Evolutionary conservation across 208 protist genomes (phyloP), one percentile per base, ranked within the genome.

Genomic region (Lotmaria passim): DNA sequence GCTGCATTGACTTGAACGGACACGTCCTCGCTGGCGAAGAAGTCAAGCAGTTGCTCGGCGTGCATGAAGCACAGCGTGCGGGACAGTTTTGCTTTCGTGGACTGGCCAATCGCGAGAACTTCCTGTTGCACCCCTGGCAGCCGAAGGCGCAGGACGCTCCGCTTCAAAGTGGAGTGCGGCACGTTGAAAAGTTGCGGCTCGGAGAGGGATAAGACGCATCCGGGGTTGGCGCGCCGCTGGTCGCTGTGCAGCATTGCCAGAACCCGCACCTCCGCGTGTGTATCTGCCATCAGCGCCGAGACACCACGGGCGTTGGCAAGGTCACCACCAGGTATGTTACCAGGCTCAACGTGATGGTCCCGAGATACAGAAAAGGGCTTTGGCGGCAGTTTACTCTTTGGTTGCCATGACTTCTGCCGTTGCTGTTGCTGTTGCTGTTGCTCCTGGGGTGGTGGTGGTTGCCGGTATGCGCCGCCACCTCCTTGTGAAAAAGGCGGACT

Each of bases 21-120:
- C 2, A 55, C 26, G 23, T 28, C 10, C 19, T 7, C 36, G 47
- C 61, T 76, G 28, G 73, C 81, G 60, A 81, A 88, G 69, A 91
- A 75, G 62, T 93, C 82, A n/a, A 95, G 81, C 12, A 95, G 82
- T 21, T 63, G 33, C 21, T 66, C 57, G 7, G 86, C 90, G 66
- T 95, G 90, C 86, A 93, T 90, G 70, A 71, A 91, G 64, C 87
- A 95, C 7, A 95, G 71, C 19, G 73, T 67, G 31, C 65, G 65
- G 0, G 90, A 83, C 8, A 55, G 58, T 60, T 90, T 90, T 30
- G 69, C 65, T 31, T 83, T 81, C 11, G 34, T 74, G 14, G 90
- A 86, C 51, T 91, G 77, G 17, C 90, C 90, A 23, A 92, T 73
- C 11, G 87, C 90, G 10, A 46, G 43, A 26, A 91, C 78, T 2